Evolutionary conservation across 306 rosid species (phyloP), one percentile per base, ranked within the genome.

Genomic region (Echinosophora koreensis): DNA sequence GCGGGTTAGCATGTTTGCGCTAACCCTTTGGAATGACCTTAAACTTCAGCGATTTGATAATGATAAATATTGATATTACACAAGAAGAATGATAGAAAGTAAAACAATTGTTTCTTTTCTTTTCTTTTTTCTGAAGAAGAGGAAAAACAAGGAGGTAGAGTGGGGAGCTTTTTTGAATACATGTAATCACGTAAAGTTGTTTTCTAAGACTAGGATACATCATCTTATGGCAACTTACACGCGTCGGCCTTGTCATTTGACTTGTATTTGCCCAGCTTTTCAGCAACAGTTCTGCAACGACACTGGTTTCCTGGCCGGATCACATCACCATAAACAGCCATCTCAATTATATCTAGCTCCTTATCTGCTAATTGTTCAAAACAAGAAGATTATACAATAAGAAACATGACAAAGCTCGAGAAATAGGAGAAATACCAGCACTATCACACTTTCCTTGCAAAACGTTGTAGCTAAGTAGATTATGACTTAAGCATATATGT

Each of bases 271-370:
- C 98, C 98, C 22, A 95, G 98, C 92, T 88, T 82, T 82, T 95
- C 97, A 11, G 96, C 97, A 54, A 90, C 83, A 8, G 97, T 92
- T 83, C 88, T 87, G 86, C 97, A 92, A 14, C 97, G 88, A 80
- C 98, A 95, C 67, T 92, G 87, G 73, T 89, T 92, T 80, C 97
- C 98, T 41, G 97, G 97, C 49, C 98, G 84, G 69, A 88, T 50
- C 69, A 92, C 98, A 64, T 95, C 97, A 1, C 98, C 98, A n/a
- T 92, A 92, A 50, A 95, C 96, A 54, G 97, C 98, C 98, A 95
- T 95, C 87, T 95, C 98, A 37, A 95, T 89, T 71, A 95, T 73
- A 80, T 92, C 98, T 0, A 95, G 96, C 85, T 90, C 98, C 89
- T 86, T 95, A 58, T 95, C 97, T 95, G 91, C 74, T 71, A 74